phyloP scores from a whole-genome alignment of 345 rosid genomes.

The Psidium friedrichsthalianum region DNA sequence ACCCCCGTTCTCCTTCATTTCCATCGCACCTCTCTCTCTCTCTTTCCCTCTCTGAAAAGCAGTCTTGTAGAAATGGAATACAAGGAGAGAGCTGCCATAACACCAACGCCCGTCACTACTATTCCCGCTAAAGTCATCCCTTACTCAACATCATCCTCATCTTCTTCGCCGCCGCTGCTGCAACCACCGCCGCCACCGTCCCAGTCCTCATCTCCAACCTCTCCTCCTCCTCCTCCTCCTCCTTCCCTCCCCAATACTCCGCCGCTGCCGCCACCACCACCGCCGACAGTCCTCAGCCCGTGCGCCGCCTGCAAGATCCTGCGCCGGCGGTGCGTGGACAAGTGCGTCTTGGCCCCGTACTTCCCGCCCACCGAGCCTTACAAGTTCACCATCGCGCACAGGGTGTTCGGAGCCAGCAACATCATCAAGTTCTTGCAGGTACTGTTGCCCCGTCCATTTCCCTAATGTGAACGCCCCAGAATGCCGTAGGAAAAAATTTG shows the following conservation, averaged over 20 bases:
- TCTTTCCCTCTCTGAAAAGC: not conserved
- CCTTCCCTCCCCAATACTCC: not conserved
- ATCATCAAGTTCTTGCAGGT: slow-evolving; percentile 44
- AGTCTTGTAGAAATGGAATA: not conserved
- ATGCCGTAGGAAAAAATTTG: not conserved
- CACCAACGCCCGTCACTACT: not conserved
- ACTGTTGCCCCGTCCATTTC: not conserved
- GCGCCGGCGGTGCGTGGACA: slow-evolving; percentile 27
- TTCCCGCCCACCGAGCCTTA: slow-evolving; percentile 32
- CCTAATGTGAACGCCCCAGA: not conserved
- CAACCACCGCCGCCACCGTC: not conserved
- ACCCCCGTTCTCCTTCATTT: not conserved
- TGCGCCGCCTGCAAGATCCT: slow-evolving; percentile 42
- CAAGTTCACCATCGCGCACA: slow-evolving; percentile 38
- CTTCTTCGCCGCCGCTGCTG: not conserved
- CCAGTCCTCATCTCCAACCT: not conserved
- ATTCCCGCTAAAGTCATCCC: not conserved
- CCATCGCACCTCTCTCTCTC: not conserved
- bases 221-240: not conserved
- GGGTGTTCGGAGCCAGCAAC: slow-evolving; percentile 44
- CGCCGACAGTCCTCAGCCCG: slow-evolving; percentile 21
- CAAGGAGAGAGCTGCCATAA: not conserved
- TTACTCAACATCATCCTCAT: not conserved
- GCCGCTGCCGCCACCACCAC: not conserved
- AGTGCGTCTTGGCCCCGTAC: slow-evolving; percentile 31